Evolutionary conservation across 2,329 filamentous ascomycete species (phyloP).

Genomic region (Fusarium sp.): DNA sequence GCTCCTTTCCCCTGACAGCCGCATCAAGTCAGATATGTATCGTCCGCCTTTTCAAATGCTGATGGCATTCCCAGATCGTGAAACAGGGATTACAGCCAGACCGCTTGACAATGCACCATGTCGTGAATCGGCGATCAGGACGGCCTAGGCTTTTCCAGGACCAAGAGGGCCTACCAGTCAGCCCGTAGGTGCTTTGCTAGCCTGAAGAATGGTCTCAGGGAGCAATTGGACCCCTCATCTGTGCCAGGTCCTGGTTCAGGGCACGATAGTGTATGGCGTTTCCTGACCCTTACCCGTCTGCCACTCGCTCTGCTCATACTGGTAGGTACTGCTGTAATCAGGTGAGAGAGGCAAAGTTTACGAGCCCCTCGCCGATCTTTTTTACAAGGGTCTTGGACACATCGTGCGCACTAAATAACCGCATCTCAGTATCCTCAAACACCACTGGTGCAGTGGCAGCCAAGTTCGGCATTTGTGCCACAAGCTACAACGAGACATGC

Average conservation of each 20-base stretch:
- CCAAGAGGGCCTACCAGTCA: background rate
- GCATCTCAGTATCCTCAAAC: background rate
- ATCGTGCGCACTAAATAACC: background rate
- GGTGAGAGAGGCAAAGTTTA: slow-evolving; percentile 25
- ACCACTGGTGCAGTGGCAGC: background rate
- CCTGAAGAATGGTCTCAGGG: slow-evolving; percentile 9
- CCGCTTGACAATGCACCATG: slow-evolving; percentile 26
- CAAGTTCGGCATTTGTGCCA: background rate
- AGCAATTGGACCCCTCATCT: slow-evolving; percentile 27
- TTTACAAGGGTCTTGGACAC: background rate
- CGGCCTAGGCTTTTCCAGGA: background rate
- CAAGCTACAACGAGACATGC: background rate
- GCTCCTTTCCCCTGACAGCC: background rate
- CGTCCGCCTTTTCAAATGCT: background rate
- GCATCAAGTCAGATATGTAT: background rate
- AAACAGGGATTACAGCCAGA: slow-evolving; percentile 22
- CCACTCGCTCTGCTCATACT: background rate
- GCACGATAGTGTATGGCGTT: background rate
- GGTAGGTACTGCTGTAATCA: slow-evolving; percentile 6
- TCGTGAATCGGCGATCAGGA: slow-evolving; percentile 38
- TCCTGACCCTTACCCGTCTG: slow-evolving; percentile 1
- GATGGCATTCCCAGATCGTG: background rate
- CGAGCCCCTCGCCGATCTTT: slow-evolving; percentile 22
- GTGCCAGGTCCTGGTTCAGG: slow-evolving; percentile 21
- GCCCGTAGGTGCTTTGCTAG: slow-evolving; percentile 14